Evolutionary conservation across 1,139 yeast genomes (phyloP).

Genomic region (Protomyces macrosporus): DNA sequence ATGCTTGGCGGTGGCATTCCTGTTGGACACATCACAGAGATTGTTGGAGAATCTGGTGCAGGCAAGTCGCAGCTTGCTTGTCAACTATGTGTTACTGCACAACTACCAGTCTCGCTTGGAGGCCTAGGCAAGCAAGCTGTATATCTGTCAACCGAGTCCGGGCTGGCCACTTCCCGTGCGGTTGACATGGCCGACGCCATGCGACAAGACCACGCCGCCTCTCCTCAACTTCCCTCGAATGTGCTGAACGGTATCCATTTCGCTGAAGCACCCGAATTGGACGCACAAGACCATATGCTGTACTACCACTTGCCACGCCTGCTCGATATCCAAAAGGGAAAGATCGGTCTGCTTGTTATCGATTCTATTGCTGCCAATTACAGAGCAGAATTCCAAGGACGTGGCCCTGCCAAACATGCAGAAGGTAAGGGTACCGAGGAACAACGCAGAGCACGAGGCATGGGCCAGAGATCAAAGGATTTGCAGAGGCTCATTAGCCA

Average conservation of each 20-base stretch:
- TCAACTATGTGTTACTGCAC: conserved; percentile 58
- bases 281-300: conserved; percentile 67
- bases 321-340: conserved; percentile 37
- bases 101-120: conserved; percentile 45
- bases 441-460: conserved; percentile 31
- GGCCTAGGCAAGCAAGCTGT: conserved; percentile 51
- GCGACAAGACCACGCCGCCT: background rate
- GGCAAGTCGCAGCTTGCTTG: conserved; percentile 77
- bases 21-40: conserved; percentile 63
- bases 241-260: conserved; percentile 53
- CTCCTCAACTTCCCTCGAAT: conserved; percentile 28
- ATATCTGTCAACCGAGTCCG: conserved; percentile 71
- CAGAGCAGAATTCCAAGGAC: conserved; percentile 52
- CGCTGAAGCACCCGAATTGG: conserved; percentile 62
- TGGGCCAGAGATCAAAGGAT: conserved; percentile 39
- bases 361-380: conserved; percentile 87
- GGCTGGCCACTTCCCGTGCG: conserved; percentile 60
- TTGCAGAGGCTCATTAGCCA: conserved; percentile 45
- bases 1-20: conserved; percentile 55
- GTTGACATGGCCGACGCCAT: conserved; percentile 36
- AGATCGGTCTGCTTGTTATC: conserved; percentile 55
- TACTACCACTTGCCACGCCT: conserved; percentile 64
- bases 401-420: background rate
- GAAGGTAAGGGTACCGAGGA: background rate
- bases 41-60: conserved; percentile 70